A percentile compares a stretch with the other conserved stretches of the same genome.
These are phyloP conservation scores for Trypanosoma caninum DNA, from an alignment of 208 protist genomes.

Conservation along the genomic window DNA sequence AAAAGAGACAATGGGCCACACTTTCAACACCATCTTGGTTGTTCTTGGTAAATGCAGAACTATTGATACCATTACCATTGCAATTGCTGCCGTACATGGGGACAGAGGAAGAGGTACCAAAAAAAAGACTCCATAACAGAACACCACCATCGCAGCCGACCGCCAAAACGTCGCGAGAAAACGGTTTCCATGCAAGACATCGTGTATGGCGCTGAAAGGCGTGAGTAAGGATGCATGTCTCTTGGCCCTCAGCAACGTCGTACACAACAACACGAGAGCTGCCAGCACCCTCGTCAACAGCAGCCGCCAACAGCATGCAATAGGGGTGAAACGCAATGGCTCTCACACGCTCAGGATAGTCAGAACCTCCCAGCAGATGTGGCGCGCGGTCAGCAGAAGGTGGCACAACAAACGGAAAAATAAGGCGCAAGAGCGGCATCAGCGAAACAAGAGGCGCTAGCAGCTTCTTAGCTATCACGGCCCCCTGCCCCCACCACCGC, in stretches of 20 bases:
- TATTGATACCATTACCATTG: neutral
- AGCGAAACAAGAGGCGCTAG: constrained; percentile 28
- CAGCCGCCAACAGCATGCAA: constrained; percentile 55
- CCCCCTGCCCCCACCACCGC: neutral
- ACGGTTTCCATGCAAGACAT: constrained; percentile 71
- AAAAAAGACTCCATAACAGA: constrained; percentile 62
- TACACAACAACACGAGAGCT: constrained; percentile 57
- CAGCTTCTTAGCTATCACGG: constrained; percentile 10
- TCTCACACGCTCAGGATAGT: constrained; percentile 50
- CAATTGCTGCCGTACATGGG: constrained; percentile 7
- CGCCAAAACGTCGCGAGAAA: constrained; percentile 53
- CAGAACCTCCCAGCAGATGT: constrained; percentile 3
- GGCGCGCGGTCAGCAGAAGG: neutral
- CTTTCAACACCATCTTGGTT: constrained; percentile 7
- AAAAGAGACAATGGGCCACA: constrained; percentile 58
- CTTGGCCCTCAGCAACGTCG: constrained; percentile 34
- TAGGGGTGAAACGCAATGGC: constrained; percentile 63
- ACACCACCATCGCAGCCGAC: constrained; percentile 76
- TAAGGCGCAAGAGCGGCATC: constrained; percentile 40
- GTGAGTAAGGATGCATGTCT: constrained; percentile 56
- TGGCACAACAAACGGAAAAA: constrained; percentile 56
- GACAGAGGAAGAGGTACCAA: neutral
- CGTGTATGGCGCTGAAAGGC: constrained; percentile 62
- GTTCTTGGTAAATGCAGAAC: neutral
- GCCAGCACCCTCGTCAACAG: constrained; percentile 49